Conservation (phyloP, 805 yeast genomes). For the Candida lessepsii region DNA sequence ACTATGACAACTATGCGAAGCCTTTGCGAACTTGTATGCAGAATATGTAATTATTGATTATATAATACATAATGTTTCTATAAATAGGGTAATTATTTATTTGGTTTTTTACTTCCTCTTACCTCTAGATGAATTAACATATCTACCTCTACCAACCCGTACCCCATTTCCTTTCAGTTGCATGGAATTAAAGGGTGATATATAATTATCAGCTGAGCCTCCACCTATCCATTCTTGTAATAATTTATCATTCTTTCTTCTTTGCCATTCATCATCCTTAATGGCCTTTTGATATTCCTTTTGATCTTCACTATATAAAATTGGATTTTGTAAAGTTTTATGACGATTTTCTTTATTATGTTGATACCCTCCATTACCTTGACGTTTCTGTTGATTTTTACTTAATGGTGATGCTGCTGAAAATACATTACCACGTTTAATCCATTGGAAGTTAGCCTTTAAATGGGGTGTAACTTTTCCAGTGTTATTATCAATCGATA, state of each 20-base stretch:
- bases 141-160: conserved; percentile 80
- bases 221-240: conserved; percentile 91
- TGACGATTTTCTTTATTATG: conserved; percentile 64
- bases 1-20: too few relatives aligned
- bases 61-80: too few relatives aligned
- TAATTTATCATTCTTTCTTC: conserved; percentile 80
- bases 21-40: too few relatives aligned
- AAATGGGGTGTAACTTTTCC: conserved; percentile 87
- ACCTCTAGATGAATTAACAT: conserved; percentile 63
- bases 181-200: conserved; percentile 74
- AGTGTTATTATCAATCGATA: conserved; percentile 71
- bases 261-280: conserved; percentile 84
- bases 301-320: conserved; percentile 83
- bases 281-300: conserved; percentile 87
- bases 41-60: background rate
- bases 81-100: background rate
- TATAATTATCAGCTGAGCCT: conserved; percentile 82
- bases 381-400: conserved; percentile 64
- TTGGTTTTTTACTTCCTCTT: conserved; percentile 18
- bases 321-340: conserved; percentile 47
- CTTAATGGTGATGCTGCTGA: conserved; percentile 86
- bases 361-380: conserved; percentile 78
- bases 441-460: conserved; percentile 92
- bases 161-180: conserved; percentile 56
- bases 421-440: conserved; percentile 78